Evolutionary conservation across 495 filamentous ascomycete genomes (phyloP).

Genomic region (Tuber melanosporum): DNA sequence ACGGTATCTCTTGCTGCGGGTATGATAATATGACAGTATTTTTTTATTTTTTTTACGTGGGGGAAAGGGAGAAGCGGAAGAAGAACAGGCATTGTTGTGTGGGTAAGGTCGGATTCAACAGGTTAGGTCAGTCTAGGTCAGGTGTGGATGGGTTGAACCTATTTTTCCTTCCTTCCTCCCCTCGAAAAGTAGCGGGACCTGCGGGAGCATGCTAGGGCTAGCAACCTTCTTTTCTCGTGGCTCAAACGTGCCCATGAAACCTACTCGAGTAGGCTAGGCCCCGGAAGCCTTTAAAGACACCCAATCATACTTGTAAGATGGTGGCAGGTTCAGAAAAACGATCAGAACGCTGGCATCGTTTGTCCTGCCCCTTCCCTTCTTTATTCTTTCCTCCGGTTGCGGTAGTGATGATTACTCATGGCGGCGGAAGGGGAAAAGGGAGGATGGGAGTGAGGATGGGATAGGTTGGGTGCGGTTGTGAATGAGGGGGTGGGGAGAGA

Average conservation of each 20-base stretch:
- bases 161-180: not conserved
- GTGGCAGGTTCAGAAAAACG: not conserved
- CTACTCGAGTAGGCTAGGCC: not conserved
- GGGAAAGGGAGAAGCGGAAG: not conserved
- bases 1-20: not conserved
- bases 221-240: conserved; percentile 1
- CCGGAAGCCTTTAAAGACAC: not conserved
- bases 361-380: conserved; percentile 1
- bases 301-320: not conserved
- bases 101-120: not conserved
- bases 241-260: conserved; percentile 5
- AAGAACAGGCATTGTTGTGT: not conserved
- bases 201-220: not conserved
- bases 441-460: not conserved
- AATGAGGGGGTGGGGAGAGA: not conserved
- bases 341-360: not conserved
- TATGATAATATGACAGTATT: not conserved
- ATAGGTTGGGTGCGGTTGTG: not conserved
- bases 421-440: not conserved
- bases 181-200: not conserved
- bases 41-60: not conserved
- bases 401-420: not conserved
- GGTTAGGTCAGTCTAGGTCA: not conserved
- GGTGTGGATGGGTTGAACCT: not conserved
- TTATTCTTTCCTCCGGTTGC: not conserved